phyloP scores from a whole-genome alignment of 257 asterid genomes.

The Leonotis leonurus region DNA sequence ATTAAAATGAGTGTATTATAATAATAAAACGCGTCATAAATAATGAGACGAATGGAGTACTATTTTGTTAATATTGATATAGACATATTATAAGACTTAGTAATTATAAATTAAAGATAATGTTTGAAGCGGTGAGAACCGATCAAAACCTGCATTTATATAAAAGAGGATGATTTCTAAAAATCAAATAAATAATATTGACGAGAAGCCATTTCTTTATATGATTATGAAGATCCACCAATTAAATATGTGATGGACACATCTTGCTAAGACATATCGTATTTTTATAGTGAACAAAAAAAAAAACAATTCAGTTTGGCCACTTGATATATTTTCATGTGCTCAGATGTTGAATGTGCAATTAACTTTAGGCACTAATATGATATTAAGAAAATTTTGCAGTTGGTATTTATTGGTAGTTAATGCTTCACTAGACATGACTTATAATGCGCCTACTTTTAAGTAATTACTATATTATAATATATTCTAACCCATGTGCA shows the following conservation, averaged over 20 bases:
- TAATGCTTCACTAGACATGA: conserved; percentile 15
- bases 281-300: neutral
- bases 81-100: too few relatives aligned
- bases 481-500: conserved; percentile 14
- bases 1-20: too few relatives aligned
- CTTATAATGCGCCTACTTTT: neutral
- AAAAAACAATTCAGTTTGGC: neutral
- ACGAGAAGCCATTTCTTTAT: neutral
- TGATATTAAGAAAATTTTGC: neutral
- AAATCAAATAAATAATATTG: too few relatives aligned
- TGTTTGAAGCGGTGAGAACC: too few relatives aligned
- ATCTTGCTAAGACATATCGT: too few relatives aligned
- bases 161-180: too few relatives aligned
- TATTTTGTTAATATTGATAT: too few relatives aligned
- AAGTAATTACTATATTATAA: neutral
- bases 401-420: conserved; percentile 13
- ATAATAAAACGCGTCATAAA: too few relatives aligned
- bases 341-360: neutral
- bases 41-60: too few relatives aligned
- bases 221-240: neutral
- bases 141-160: too few relatives aligned
- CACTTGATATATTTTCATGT: neutral
- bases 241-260: neutral
- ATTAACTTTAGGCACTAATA: neutral
- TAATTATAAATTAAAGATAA: too few relatives aligned